Percentiles rank a stretch among this genome's conserved stretches.
Conservation (phyloP, 2,329 filamentous ascomycete genomes). For the Didymella glomerata region DNA sequence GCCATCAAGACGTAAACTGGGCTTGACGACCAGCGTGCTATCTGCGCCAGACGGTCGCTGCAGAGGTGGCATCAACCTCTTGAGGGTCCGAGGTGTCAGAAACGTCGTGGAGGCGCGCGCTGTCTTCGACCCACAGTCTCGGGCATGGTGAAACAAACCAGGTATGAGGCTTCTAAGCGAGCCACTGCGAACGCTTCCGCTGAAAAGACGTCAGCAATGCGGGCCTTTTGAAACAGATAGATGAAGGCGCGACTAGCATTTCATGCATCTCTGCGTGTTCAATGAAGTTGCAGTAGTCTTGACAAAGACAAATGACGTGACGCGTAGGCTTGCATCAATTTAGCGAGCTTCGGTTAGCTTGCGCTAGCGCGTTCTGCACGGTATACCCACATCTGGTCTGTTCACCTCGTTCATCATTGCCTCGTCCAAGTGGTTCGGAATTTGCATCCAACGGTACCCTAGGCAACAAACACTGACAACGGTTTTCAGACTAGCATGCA, state of each 20-base stretch:
- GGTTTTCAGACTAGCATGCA: background rate
- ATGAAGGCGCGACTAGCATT: constrained; percentile 8
- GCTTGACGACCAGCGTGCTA: background rate
- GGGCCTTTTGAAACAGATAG: constrained; percentile 16
- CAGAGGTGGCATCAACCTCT: background rate
- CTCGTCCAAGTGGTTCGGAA: background rate
- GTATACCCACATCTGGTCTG: constrained; percentile 11
- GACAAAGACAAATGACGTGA: constrained; percentile 1
- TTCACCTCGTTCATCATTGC: constrained; percentile 4
- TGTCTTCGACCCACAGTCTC: constrained; percentile 10
- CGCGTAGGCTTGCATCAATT: background rate
- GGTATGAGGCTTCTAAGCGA: constrained; percentile 14
- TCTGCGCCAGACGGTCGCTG: background rate
- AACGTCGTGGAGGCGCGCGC: constrained; percentile 9
- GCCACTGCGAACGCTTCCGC: background rate
- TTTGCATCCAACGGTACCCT: background rate
- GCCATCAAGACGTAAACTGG: background rate
- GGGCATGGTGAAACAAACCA: constrained; percentile 16
- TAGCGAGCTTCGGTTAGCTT: constrained; percentile 2
- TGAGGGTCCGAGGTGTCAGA: background rate
- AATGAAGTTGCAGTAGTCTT: constrained; percentile 1
- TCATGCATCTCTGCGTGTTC: constrained; percentile 13
- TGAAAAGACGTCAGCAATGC: constrained; percentile 11
- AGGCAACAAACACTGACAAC: background rate
- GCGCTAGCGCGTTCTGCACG: constrained; percentile 1